phyloP scores from a whole-genome alignment of 1,284 basidiomycete genomes.

The Ustilago nuda region DNA sequence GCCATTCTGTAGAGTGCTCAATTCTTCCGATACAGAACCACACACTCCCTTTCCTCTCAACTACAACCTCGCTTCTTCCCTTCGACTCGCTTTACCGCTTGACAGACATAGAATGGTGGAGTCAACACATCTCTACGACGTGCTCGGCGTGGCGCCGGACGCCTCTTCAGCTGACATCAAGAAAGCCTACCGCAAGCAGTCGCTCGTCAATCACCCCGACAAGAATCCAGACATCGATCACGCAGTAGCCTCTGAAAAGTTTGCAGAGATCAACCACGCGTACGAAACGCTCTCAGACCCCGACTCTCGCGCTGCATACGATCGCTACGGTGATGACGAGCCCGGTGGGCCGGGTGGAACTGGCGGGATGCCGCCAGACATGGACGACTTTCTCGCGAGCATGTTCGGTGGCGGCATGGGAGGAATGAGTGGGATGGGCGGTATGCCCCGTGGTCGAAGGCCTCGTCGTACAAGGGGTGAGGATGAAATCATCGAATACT shows the following conservation, averaged over 20 bases:
- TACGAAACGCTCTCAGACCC: conserved; percentile 66
- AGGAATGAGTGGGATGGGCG: conserved; percentile 54
- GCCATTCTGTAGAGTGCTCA: conserved; percentile 1
- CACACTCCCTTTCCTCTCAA: conserved; percentile 1
- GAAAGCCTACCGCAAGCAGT: conserved; percentile 75
- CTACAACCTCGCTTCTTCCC: background rate
- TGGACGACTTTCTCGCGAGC: conserved; percentile 63
- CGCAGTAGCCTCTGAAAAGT: conserved; percentile 58
- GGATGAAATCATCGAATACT: conserved; percentile 76
- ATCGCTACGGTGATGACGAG: conserved; percentile 61
- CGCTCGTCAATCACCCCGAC: conserved; percentile 65
- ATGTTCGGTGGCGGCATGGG: conserved; percentile 63
- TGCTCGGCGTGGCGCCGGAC: conserved; percentile 78
- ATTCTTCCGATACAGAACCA: background rate
- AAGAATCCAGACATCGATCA: conserved; percentile 64
- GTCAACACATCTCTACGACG: conserved; percentile 58
- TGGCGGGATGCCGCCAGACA: conserved; percentile 53
- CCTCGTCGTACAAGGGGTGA: conserved; percentile 59
- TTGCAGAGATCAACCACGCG: conserved; percentile 65
- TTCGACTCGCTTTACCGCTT: background rate
- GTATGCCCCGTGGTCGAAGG: conserved; percentile 70
- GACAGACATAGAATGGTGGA: conserved; percentile 33
- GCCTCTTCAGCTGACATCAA: conserved; percentile 84
- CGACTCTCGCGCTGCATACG: conserved; percentile 60
- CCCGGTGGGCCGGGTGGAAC: conserved; percentile 37